These are phyloP conservation scores for Luffa aegyptiaca DNA, from an alignment of 306 rosid genomes.

Conservation along the genomic window DNA sequence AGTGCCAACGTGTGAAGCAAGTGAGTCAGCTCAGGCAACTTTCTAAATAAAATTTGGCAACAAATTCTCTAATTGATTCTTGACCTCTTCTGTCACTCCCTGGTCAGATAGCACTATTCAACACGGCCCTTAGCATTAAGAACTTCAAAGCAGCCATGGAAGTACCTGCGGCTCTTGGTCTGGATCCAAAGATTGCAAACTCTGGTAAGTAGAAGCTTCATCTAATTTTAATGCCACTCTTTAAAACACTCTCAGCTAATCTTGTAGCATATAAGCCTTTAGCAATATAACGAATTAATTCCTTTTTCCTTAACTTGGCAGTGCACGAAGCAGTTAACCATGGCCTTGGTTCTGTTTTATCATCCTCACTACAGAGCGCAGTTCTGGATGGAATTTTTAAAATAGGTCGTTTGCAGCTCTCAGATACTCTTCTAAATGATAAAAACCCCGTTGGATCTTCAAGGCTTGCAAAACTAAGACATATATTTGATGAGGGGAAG, in stretches of 20 bases:
- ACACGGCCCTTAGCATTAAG: constrained; percentile 67
- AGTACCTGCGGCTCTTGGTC: constrained; percentile 91
- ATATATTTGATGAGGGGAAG: constrained; percentile 85
- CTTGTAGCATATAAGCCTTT: neutral
- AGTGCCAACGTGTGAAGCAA: neutral
- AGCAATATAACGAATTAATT: constrained; percentile 1
- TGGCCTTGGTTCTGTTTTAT: constrained; percentile 63
- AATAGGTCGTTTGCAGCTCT: constrained; percentile 77
- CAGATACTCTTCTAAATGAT: constrained; percentile 57
- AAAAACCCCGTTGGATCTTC: constrained; percentile 67
- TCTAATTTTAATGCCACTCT: constrained; percentile 10
- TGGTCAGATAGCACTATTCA: constrained; percentile 66
- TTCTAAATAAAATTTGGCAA: neutral
- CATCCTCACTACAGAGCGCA: constrained; percentile 56
- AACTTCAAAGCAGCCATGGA: constrained; percentile 92
- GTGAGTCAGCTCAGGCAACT: neutral
- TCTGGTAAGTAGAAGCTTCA: constrained; percentile 40
- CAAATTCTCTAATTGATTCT: neutral
- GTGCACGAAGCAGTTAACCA: constrained; percentile 49
- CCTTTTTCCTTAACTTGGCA: constrained; percentile 31
- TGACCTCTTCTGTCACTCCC: constrained; percentile 2
- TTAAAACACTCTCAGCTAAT: neutral
- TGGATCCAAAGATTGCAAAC: constrained; percentile 79
- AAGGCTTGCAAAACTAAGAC: constrained; percentile 65
- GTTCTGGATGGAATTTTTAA: constrained; percentile 78